These are phyloP conservation scores for Davidsoniella eucalypti DNA, from an alignment of 2,329 filamentous ascomycete genomes.

Conservation along the genomic window DNA sequence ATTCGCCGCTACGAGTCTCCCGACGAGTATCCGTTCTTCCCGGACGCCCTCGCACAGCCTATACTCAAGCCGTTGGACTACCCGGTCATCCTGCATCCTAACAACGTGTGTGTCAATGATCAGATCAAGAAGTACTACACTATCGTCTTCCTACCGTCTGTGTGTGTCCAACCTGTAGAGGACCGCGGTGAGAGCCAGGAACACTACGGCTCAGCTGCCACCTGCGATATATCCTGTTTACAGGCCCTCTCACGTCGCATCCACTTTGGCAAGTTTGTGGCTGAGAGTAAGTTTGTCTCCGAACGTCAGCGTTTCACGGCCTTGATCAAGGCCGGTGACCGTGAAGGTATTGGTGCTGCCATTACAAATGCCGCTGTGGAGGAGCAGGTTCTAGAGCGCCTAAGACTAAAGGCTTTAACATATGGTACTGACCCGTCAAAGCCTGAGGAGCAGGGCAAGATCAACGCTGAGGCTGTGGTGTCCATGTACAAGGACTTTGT, in stretches of 20 bases:
- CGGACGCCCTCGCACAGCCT: constrained; percentile 57
- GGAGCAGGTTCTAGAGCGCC: constrained; percentile 72
- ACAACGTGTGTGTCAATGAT: constrained; percentile 79
- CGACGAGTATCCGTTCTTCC: constrained; percentile 97
- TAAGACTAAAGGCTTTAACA: constrained; percentile 77
- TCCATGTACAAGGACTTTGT: constrained; percentile 84
- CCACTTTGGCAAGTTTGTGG: constrained; percentile 97
- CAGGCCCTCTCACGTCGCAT: constrained; percentile 83
- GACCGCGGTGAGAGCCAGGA: constrained; percentile 77
- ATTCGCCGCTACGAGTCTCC: constrained; percentile 91
- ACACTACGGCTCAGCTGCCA: constrained; percentile 88
- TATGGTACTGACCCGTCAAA: constrained; percentile 81
- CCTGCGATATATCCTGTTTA: constrained; percentile 75
- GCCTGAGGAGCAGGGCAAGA: constrained; percentile 50
- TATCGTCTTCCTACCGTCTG: constrained; percentile 62
- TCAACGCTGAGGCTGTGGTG: constrained; percentile 82
- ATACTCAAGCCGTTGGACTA: constrained; percentile 82
- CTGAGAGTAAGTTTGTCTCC: constrained; percentile 82
- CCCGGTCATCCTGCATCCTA: constrained; percentile 71
- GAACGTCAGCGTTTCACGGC: constrained; percentile 66
- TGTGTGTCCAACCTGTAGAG: constrained; percentile 47
- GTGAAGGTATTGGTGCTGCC: constrained; percentile 66
- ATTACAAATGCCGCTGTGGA: constrained; percentile 87
- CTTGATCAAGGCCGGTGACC: constrained; percentile 67
- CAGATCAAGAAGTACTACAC: constrained; percentile 79